Percentiles rank a stretch among this genome's conserved stretches.
Conservation (phyloP, 148 eudicot species). For the Vaccinium myrtillus region DNA sequence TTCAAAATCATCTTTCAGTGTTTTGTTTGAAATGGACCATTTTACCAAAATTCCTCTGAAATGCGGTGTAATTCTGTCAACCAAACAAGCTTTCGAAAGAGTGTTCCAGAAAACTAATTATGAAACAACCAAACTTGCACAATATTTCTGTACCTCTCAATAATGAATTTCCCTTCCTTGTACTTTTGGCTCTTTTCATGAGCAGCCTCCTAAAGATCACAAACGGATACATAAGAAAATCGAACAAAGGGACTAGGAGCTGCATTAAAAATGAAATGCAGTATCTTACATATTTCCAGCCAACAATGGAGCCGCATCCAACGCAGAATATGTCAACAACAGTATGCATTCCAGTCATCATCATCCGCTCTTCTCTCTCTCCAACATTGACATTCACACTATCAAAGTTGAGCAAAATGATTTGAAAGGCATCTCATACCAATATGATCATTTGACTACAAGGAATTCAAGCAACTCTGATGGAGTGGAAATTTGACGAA, state of each 20-base stretch:
- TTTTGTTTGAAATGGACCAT: background rate
- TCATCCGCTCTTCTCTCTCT: constrained; percentile 67
- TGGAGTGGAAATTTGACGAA: background rate
- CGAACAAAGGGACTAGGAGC: background rate
- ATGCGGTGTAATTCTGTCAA: background rate
- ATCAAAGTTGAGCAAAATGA: constrained; percentile 11
- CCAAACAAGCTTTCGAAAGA: background rate
- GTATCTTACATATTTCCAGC: constrained; percentile 63
- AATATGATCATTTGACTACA: background rate
- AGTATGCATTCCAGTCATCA: constrained; percentile 86
- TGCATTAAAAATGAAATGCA: constrained; percentile 1
- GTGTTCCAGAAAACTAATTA: background rate
- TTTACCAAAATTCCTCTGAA: background rate
- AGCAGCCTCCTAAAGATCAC: constrained; percentile 58
- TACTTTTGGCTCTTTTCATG: constrained; percentile 65
- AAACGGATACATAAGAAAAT: background rate
- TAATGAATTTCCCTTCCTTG: constrained; percentile 67
- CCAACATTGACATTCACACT: constrained; percentile 78
- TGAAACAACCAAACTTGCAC: background rate
- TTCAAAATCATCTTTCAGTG: background rate
- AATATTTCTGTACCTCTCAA: constrained; percentile 46
- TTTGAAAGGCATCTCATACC: background rate
- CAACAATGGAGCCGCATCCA: constrained; percentile 75
- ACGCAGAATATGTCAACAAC: constrained; percentile 84
- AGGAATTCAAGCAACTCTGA: background rate